phyloP scores from a whole-genome alignment of 2,329 filamentous ascomycete species.

The Hypoxylon sp. region DNA sequence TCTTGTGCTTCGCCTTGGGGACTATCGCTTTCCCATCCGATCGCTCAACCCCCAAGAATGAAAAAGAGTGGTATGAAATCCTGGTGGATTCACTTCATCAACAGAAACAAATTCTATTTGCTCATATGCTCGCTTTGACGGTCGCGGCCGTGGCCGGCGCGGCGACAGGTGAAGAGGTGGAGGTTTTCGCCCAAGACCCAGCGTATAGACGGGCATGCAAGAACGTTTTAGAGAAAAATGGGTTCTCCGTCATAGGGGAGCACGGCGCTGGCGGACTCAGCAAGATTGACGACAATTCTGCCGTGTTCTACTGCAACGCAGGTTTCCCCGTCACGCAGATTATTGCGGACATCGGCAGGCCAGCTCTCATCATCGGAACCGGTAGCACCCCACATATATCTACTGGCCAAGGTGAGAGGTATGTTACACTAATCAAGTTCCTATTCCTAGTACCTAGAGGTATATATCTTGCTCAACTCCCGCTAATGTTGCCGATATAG shows the following conservation, averaged over 20 bases:
- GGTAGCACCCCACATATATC: not conserved
- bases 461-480: not conserved
- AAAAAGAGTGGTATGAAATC: not conserved
- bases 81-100: not conserved
- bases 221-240: slow-evolving; percentile 36
- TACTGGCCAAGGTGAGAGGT: not conserved
- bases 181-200: slow-evolving; percentile 49
- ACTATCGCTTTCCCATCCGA: slow-evolving; percentile 37
- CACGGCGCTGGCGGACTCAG: slow-evolving; percentile 54
- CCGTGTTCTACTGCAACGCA: slow-evolving; percentile 55
- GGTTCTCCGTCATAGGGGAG: slow-evolving; percentile 46
- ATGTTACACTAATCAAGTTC: not conserved
- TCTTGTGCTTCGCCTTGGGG: slow-evolving; percentile 51
- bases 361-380: slow-evolving; percentile 40
- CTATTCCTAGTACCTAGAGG: not conserved
- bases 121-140: slow-evolving; percentile 47
- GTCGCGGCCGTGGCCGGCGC: slow-evolving; percentile 28
- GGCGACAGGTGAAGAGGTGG: slow-evolving; percentile 20
- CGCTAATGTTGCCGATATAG: slow-evolving; percentile 13
- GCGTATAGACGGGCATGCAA: slow-evolving; percentile 29
- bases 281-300: slow-evolving; percentile 55
- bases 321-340: slow-evolving; percentile 56
- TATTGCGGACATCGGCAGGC: slow-evolving; percentile 56
- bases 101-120: slow-evolving; percentile 28
- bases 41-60: not conserved